Conservation (phyloP, 192 early-diverging fungal genomes). For the Backusella luteola region DNA sequence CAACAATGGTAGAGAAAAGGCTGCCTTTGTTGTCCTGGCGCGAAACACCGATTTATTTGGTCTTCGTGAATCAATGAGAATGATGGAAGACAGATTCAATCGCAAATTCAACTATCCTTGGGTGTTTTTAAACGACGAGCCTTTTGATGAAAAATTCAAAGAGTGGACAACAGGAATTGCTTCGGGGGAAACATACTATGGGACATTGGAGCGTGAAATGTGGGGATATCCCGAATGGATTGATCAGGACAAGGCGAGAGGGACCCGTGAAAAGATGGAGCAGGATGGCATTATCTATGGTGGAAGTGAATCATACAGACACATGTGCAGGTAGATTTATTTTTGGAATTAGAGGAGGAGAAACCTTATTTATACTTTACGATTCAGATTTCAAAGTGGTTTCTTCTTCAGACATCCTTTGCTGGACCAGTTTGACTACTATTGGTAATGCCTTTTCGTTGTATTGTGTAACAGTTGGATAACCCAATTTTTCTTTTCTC, state of each 20-base stretch:
- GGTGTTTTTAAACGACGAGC: slow-evolving; percentile 82
- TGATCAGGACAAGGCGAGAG: slow-evolving; percentile 54
- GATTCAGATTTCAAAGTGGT: slow-evolving; percentile 61
- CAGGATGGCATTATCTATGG: slow-evolving; percentile 59
- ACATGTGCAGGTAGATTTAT: slow-evolving; percentile 63
- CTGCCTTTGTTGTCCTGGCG: slow-evolving; percentile 75
- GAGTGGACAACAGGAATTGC: slow-evolving; percentile 48
- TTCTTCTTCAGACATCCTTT: slow-evolving; percentile 75
- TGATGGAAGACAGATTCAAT: slow-evolving; percentile 84
- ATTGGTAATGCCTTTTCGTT: slow-evolving; percentile 65
- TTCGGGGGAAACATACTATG: slow-evolving; percentile 59
- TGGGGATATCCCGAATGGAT: slow-evolving; percentile 83
- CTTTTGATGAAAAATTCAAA: slow-evolving; percentile 71
- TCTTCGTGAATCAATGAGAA: slow-evolving; percentile 52
- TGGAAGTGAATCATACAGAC: slow-evolving; percentile 61
- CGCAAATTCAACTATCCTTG: slow-evolving; percentile 78
- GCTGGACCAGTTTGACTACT: slow-evolving; percentile 68
- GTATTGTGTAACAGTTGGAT: neutral
- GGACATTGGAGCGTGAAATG: slow-evolving; percentile 43
- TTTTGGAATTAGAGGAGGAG: neutral
- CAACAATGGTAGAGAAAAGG: slow-evolving; percentile 38
- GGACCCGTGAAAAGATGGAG: slow-evolving; percentile 53
- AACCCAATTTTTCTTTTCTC: neutral
- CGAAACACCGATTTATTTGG: slow-evolving; percentile 67
- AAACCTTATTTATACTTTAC: neutral